Conservation (phyloP, 306 rosid genomes). For the Acacia crassicarpa region DNA sequence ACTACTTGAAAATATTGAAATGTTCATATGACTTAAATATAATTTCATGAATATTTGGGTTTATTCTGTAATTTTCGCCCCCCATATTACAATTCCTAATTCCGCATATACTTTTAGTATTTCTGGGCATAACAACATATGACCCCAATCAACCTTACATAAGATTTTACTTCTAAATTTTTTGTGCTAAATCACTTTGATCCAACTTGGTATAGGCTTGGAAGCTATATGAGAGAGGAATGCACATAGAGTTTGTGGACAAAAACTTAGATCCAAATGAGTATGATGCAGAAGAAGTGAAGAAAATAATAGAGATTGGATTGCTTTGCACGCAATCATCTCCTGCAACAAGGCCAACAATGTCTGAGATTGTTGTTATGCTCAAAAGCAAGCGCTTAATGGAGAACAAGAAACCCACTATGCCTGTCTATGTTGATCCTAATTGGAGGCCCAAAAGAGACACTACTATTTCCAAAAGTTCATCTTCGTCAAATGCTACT, state of each 20-base stretch:
- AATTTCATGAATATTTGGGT: too few relatives aligned
- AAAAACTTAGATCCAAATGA: neutral
- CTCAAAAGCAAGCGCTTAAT: neutral
- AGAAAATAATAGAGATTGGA: neutral
- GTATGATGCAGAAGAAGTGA: neutral
- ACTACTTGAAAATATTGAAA: too few relatives aligned
- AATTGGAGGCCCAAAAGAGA: neutral
- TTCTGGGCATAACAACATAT: neutral
- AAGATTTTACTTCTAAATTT: neutral
- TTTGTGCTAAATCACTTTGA: neutral
- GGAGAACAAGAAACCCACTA: neutral
- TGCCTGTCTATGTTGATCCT: neutral
- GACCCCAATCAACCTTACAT: neutral
- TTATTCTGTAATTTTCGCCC: too few relatives aligned
- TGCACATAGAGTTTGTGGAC: neutral
- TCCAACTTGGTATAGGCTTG: neutral
- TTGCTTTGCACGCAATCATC: neutral
- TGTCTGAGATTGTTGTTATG: neutral
- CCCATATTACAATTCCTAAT: too few relatives aligned
- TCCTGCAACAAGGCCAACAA: neutral
- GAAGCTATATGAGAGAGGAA: neutral
- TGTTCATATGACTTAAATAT: too few relatives aligned
- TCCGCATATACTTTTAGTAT: too few relatives aligned
- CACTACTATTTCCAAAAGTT: neutral
- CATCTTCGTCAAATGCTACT: neutral